These are phyloP conservation scores for Picochlorum sp. DNA, from an alignment of 139 green algal species.

Conservation along the genomic window DNA sequence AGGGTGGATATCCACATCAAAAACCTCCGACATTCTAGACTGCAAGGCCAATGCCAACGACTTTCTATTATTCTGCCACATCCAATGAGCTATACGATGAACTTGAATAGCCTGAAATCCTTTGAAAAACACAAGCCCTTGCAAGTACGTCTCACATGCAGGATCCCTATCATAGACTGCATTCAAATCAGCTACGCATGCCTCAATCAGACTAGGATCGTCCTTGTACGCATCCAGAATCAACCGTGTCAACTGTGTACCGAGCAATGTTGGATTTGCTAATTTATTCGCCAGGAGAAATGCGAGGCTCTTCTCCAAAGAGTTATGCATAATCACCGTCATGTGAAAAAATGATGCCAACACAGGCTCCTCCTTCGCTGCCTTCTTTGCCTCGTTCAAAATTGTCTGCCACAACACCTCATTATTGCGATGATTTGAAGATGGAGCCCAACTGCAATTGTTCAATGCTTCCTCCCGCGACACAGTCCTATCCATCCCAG, in stretches of 20 bases:
- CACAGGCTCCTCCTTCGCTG: slow-evolving; percentile 70
- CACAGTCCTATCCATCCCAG: background rate
- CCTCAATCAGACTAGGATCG: slow-evolving; percentile 51
- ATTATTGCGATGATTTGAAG: slow-evolving; percentile 40
- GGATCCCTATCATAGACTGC: slow-evolving; percentile 76
- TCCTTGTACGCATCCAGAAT: slow-evolving; percentile 64
- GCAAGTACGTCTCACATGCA: slow-evolving; percentile 78
- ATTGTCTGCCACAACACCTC: slow-evolving; percentile 56
- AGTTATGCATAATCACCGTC: slow-evolving; percentile 83
- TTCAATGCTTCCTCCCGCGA: slow-evolving; percentile 11
- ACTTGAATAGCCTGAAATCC: slow-evolving; percentile 90
- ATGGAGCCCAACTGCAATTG: slow-evolving; percentile 36
- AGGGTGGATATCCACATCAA: slow-evolving; percentile 93
- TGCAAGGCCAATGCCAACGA: slow-evolving; percentile 77
- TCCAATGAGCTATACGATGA: slow-evolving; percentile 82
- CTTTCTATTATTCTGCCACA: slow-evolving; percentile 70
- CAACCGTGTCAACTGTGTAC: slow-evolving; percentile 85
- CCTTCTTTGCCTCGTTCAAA: slow-evolving; percentile 37
- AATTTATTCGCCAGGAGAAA: slow-evolving; percentile 96
- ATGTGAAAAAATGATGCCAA: slow-evolving; percentile 88
- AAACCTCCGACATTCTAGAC: slow-evolving; percentile 59
- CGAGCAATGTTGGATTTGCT: slow-evolving; percentile 73
- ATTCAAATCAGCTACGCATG: slow-evolving; percentile 66
- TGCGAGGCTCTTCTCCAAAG: slow-evolving; percentile 69
- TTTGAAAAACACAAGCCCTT: slow-evolving; percentile 90